phyloP scores from a whole-genome alignment of 129 eudicot species.

The Centrapalus pauciflorus region DNA sequence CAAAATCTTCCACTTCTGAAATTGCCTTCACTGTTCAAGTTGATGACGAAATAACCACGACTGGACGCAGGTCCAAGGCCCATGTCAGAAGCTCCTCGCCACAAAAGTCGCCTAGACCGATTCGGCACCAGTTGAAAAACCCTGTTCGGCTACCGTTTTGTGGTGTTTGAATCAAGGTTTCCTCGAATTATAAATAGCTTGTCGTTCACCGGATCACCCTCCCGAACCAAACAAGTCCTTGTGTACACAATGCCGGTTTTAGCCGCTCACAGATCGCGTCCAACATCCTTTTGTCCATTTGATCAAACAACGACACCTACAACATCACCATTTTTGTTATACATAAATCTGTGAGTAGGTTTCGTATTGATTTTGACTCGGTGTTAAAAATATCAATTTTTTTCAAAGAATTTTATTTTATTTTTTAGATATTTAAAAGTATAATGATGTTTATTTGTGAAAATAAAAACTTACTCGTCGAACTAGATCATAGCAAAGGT shows the following conservation, averaged over 20 bases:
- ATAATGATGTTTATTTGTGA: not conserved
- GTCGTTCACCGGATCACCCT: slow-evolving; percentile 90
- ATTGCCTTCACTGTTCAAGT: slow-evolving; percentile 88
- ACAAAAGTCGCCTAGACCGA: slow-evolving; percentile 91
- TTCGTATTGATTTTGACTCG: no score
- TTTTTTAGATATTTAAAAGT: no score
- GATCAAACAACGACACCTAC: slow-evolving; percentile 85
- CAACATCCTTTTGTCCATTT: slow-evolving; percentile 85
- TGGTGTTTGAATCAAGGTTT: slow-evolving; percentile 84
- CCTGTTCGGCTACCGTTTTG: slow-evolving; percentile 94
- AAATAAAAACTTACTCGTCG: slow-evolving; percentile 61
- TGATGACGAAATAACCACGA: slow-evolving; percentile 71
- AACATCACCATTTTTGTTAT: not conserved
- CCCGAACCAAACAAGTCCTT: slow-evolving; percentile 79
- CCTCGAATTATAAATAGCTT: slow-evolving; percentile 93
- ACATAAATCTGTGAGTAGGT: not conserved
- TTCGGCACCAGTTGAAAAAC: slow-evolving; percentile 77
- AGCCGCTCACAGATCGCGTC: slow-evolving; percentile 95
- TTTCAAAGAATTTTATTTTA: not conserved
- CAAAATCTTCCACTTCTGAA: slow-evolving; percentile 86
- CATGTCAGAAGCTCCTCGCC: slow-evolving; percentile 94
- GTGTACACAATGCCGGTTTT: slow-evolving; percentile 72
- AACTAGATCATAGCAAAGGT: slow-evolving; percentile 84
- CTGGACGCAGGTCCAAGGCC: slow-evolving; percentile 86
- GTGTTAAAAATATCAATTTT: no score